phyloP scores from a whole-genome alignment of 192 early-diverging fungal species.

The Coemansia aciculifera region DNA sequence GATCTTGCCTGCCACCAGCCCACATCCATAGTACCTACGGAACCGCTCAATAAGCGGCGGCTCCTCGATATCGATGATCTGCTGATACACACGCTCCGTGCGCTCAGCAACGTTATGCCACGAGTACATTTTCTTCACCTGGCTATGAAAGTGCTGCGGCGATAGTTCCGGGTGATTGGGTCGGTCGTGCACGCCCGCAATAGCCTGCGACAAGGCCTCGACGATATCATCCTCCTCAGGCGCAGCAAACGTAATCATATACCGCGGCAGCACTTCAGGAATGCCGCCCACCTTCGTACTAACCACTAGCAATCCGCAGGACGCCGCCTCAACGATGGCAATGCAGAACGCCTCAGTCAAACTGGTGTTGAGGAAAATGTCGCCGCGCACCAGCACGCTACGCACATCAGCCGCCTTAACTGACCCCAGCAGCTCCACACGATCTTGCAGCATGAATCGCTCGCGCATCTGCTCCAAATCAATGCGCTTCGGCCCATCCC shows the following conservation, averaged over 20 bases:
- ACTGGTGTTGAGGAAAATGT: slow-evolving; percentile 96
- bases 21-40: slow-evolving; percentile 82
- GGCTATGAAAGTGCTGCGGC: slow-evolving; percentile 72
- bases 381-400: slow-evolving; percentile 85
- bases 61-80: slow-evolving; percentile 65
- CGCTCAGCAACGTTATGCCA: slow-evolving; percentile 95
- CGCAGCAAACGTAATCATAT: slow-evolving; percentile 90
- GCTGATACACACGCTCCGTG: slow-evolving; percentile 81
- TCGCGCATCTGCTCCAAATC: slow-evolving; percentile 98
- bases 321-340: slow-evolving; percentile 96
- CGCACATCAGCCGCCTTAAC: slow-evolving; percentile 82
- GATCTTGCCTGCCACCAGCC: slow-evolving; percentile 86
- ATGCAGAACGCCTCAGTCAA: slow-evolving; percentile 99
- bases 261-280: slow-evolving; percentile 89
- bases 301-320: slow-evolving; percentile 91
- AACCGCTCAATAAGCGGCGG: slow-evolving; percentile 79
- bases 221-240: slow-evolving; percentile 85
- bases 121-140: slow-evolving; percentile 92
- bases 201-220: slow-evolving; percentile 67
- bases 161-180: slow-evolving; percentile 60
- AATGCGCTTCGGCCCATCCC: slow-evolving; percentile 95
- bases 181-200: slow-evolving; percentile 61
- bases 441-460: slow-evolving; percentile 85
- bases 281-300: slow-evolving; percentile 95
- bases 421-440: slow-evolving; percentile 84